Base-by-base conservation (phyloP, 2,329 filamentous ascomycete genomes). In the Esteya vermicola region DNA sequence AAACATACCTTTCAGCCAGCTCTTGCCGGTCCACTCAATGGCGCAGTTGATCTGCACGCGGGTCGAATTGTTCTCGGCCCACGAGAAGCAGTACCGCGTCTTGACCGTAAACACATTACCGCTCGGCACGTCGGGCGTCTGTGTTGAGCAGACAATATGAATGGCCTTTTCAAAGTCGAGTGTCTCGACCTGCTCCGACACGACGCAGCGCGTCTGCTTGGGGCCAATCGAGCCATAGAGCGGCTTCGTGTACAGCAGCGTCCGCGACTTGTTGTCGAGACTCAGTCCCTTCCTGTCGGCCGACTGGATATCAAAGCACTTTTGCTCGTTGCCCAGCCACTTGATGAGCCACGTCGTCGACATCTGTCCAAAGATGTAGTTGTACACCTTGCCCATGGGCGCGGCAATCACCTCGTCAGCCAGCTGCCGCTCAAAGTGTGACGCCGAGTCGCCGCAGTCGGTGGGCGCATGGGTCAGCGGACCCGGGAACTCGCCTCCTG, bases 11-110 rank as follows among this genome's bases (percentile, higher is more conserved):
- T 91, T 95, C 34, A 98, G 64, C 91, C 91, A 98, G 64, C 88
- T 95, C 68, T 96, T 98, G 51, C 88, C 88, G 4, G 81, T 80
- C 93, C 93, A 98, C 54, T 98, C 93, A 33, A 95, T 83, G 3
- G 78, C 81, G 57, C 85, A 95, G 49, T 81, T 95, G 62, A 89
- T 81, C 45, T 91, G 76, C 23, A 98, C 63, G 22, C 86, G 74
- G 1, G 93, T 98, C 30, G 76, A 66, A 52, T 94, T 94, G 46
- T 78, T 80, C 38, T 91, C 78, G 4, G 79, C 86, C 91, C 91
- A 98, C 38, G 84, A 84, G 19, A 98, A 68, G 53, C 93, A 94
- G 54, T 96, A 98, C 50, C 82, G 84, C 4, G 91, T 98, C 61
- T 95, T 96, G 34, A 85, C 82, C 28, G 75, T 73, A 54, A 98